phyloP scores from a whole-genome alignment of 257 asterid genomes.

The Oldenlandia corymbosa region DNA sequence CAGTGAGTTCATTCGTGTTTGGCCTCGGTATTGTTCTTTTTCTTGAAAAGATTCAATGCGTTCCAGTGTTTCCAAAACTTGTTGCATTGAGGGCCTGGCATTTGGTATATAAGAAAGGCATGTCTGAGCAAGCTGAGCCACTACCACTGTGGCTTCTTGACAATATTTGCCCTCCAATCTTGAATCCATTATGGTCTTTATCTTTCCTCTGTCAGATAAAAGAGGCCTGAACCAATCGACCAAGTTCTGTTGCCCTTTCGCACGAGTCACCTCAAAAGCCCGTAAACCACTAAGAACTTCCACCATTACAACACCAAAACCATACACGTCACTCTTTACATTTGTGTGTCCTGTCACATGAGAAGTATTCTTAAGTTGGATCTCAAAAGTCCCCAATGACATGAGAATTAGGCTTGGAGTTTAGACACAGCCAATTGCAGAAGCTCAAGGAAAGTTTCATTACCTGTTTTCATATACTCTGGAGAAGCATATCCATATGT shows the following conservation, averaged over 20 bases:
- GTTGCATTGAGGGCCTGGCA: conserved; percentile 60
- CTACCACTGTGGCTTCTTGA: conserved; percentile 37
- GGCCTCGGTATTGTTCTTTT: neutral
- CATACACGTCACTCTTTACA: conserved; percentile 62
- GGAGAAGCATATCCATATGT: conserved; percentile 66
- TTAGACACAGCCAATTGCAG: neutral
- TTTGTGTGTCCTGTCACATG: conserved; percentile 43
- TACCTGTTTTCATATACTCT: conserved; percentile 60
- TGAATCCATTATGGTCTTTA: conserved; percentile 47
- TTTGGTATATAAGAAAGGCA: conserved; percentile 45
- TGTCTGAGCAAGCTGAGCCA: conserved; percentile 48
- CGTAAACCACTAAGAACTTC: conserved; percentile 60
- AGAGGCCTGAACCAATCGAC: conserved; percentile 55
- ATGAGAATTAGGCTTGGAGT: neutral
- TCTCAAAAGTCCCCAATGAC: too few relatives aligned
- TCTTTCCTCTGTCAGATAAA: conserved; percentile 34
- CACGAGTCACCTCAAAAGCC: conserved; percentile 38
- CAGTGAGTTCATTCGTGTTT: neutral
- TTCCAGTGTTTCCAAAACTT: conserved; percentile 42
- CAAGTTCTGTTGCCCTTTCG: conserved; percentile 34
- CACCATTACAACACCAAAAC: conserved; percentile 58
- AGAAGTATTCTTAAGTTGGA: neutral
- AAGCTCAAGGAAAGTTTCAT: neutral
- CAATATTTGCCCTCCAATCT: conserved; percentile 53
- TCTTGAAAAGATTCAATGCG: conserved; percentile 7